These are phyloP conservation scores for Mrakia frigida DNA, from an alignment of 768 basidiomycete genomes.

Conservation along the genomic window DNA sequence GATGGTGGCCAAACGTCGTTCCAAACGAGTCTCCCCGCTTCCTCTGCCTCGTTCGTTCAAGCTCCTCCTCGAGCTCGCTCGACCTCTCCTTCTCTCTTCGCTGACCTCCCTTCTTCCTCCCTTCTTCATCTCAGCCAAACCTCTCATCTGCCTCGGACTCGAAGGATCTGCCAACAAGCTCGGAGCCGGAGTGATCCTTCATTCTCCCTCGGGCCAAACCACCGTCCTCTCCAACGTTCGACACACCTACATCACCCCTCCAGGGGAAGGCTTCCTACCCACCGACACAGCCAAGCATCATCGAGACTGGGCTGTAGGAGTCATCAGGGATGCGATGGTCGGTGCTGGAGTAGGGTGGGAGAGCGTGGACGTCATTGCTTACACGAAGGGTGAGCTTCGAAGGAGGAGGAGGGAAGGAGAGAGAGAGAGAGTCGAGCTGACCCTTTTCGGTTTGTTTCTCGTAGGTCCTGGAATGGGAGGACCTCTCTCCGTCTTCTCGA, in stretches of 20 bases:
- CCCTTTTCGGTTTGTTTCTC: not conserved
- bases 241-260: slow-evolving; percentile 98
- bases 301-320: slow-evolving; percentile 79
- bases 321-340: slow-evolving; percentile 69
- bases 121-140: slow-evolving; percentile 34
- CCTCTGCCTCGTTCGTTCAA: not conserved
- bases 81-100: not conserved
- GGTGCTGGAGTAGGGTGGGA: slow-evolving; percentile 65
- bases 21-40: not conserved
- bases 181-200: slow-evolving; percentile 85
- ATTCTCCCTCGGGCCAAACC: slow-evolving; percentile 49
- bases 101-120: not conserved
- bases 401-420: not conserved
- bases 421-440: slow-evolving; percentile 23
- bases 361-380: slow-evolving; percentile 90
- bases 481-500: slow-evolving; percentile 86
- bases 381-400: slow-evolving; percentile 71
- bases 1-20: not conserved
- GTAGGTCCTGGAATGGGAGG: slow-evolving; percentile 99
- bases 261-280: slow-evolving; percentile 95
- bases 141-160: slow-evolving; percentile 76
- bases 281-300: slow-evolving; percentile 94
- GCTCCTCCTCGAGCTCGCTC: not conserved
- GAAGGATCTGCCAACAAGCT: slow-evolving; percentile 99
- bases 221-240: slow-evolving; percentile 81